A percentile compares a stretch with the other conserved stretches of the same genome.
Evolutionary conservation across 768 basidiomycete species (phyloP).

Genomic region (Leccinum imitatum): DNA sequence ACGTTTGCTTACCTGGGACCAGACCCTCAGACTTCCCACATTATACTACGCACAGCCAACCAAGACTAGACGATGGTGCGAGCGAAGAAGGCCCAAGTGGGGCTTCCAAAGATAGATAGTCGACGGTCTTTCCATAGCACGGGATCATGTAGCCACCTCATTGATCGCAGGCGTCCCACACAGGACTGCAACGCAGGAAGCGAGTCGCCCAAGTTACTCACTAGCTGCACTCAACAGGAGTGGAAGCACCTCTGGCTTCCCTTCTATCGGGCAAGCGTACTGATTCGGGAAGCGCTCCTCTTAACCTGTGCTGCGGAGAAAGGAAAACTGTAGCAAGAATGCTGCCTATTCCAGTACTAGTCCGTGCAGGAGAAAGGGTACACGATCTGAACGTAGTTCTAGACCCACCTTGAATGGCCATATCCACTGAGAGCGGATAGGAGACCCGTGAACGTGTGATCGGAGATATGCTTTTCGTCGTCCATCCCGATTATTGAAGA

Average conservation of each 20-base stretch:
- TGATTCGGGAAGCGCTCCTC: conserved; percentile 11
- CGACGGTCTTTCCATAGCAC: not conserved
- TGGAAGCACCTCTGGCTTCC: conserved; percentile 21
- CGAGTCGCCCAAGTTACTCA: not conserved
- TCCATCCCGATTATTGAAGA: conserved; percentile 3
- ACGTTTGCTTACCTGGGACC: conserved; percentile 54
- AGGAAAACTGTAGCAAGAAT: conserved; percentile 14
- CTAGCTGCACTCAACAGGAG: conserved; percentile 20
- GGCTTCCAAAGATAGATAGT: not conserved
- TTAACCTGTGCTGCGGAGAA: conserved; percentile 16
- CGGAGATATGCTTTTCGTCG: conserved; percentile 30
- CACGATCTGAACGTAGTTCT: conserved; percentile 2
- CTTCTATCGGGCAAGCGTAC: conserved; percentile 13
- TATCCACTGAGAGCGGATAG: conserved; percentile 46
- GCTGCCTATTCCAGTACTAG: conserved; percentile 17
- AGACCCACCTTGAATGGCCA: conserved; percentile 42
- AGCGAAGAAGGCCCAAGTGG: conserved; percentile 1
- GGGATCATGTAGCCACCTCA: conserved; percentile 14
- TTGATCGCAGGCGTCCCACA: conserved; percentile 1
- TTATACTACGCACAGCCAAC: conserved; percentile 72
- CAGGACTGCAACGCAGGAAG: conserved; percentile 9
- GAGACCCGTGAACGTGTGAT: conserved; percentile 26
- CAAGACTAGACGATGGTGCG: conserved; percentile 46
- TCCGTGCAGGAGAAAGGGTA: conserved; percentile 12
- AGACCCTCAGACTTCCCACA: conserved; percentile 78